Conservation (phyloP, 352 stramenopile genomes). For the Globisporangium spiculum region DNA sequence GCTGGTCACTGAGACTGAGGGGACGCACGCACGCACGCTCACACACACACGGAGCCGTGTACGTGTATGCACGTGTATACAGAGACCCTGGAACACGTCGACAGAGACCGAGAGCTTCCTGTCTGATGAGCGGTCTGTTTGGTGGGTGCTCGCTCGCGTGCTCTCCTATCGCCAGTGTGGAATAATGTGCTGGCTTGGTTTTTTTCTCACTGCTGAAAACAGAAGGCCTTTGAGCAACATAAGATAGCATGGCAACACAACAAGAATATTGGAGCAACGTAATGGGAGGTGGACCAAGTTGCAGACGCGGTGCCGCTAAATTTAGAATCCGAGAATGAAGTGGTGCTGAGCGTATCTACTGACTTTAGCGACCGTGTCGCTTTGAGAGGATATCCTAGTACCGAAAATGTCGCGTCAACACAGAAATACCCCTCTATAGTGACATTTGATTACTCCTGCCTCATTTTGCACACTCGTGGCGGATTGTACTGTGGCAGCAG, state of each 20-base stretch:
- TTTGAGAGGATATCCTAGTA: no score
- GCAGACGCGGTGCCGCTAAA: background rate
- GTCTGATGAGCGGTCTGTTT: background rate
- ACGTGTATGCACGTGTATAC: background rate
- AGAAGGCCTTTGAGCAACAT: no score
- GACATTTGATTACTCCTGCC: background rate
- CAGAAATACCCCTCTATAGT: background rate
- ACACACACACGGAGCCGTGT: background rate
- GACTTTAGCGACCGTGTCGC: background rate
- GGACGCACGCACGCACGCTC: background rate
- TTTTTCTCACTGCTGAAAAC: no score
- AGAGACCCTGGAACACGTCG: background rate
- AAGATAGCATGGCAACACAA: no score
- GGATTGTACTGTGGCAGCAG: background rate
- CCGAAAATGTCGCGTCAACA: background rate
- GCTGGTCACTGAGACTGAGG: background rate
- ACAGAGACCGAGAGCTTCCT: background rate
- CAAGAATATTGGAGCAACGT: no score
- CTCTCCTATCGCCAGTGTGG: background rate
- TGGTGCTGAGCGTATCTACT: background rate
- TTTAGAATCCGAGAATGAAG: background rate
- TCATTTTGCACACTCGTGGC: background rate
- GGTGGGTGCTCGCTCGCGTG: no score
- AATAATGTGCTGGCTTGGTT: background rate
- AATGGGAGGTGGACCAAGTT: no score